A percentile compares a stretch with the other conserved stretches of the same genome.
Evolutionary conservation across 2,329 filamentous ascomycete genomes (phyloP).

Genomic region (Camillea tinctor): DNA sequence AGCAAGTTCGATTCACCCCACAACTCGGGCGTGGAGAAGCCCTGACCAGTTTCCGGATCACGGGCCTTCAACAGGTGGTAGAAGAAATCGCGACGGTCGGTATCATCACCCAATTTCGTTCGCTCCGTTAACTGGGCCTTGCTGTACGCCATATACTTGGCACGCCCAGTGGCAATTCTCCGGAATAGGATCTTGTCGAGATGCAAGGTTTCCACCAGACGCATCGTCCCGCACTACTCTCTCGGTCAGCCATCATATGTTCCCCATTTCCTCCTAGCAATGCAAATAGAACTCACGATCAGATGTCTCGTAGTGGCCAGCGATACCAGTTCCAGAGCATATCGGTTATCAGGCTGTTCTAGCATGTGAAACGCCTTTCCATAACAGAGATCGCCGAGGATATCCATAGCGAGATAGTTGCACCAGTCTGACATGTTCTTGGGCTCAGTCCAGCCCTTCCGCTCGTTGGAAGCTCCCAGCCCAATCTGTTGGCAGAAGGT

Average conservation of each 20-base stretch:
- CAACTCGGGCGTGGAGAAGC: conserved; percentile 64
- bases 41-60: conserved; percentile 68
- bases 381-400: conserved; percentile 59
- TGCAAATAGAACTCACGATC: conserved; percentile 49
- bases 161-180: conserved; percentile 63
- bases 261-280: background rate
- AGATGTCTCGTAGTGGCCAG: conserved; percentile 67
- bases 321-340: conserved; percentile 66
- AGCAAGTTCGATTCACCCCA: conserved; percentile 71
- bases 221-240: conserved; percentile 67
- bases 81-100: conserved; percentile 72
- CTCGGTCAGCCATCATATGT: conserved; percentile 1
- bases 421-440: conserved; percentile 65
- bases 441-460: conserved; percentile 56
- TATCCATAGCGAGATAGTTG: conserved; percentile 62
- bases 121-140: conserved; percentile 65
- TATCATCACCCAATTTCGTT: conserved; percentile 63
- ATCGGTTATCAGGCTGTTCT: conserved; percentile 58
- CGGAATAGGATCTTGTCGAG: conserved; percentile 68
- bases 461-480: conserved; percentile 37
- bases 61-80: conserved; percentile 70
- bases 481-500: conserved; percentile 63
- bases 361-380: conserved; percentile 64
- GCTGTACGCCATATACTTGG: conserved; percentile 70
- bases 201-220: conserved; percentile 62